Evolutionary conservation across 2,329 filamentous ascomycete species (phyloP), one percentile per base, ranked within the genome.

Genomic region (Nemania sp.): DNA sequence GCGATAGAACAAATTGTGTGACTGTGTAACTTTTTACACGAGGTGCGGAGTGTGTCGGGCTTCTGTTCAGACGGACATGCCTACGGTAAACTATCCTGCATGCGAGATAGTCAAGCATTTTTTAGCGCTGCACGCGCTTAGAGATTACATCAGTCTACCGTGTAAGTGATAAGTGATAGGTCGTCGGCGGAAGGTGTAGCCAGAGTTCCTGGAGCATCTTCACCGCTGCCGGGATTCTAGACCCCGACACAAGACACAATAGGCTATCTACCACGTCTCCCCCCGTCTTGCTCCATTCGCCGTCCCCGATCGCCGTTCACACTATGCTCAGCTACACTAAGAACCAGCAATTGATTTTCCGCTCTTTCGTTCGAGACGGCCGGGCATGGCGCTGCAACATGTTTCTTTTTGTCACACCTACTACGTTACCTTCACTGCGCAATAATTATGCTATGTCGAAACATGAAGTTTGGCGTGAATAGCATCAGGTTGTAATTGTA

Each of bases 401-500:
- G 39, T 23, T 15, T 36, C 36, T 17, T 26, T 11, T 23, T 17
- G 23, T 36, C n/a, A 26, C 39, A 40, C 12, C 30, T 56, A 17
- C 40, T 39, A 56, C 53, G 53, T 56, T 52, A 52, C 53, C n/a
- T 49, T 11, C 24, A 15, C 22, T 28, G 22, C 40, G n/a, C 40
- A 9, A 20, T 11, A 26, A n/a, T n/a, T n/a, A n/a, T n/a, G n/a
- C n/a, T n/a, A n/a, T n/a, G n/a, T n/a, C n/a, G n/a, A n/a, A n/a
- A n/a, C n/a, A n/a, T n/a, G n/a, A n/a, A n/a, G n/a, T n/a, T n/a
- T n/a, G n/a, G n/a, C n/a, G n/a, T n/a, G n/a, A n/a, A n/a, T n/a
- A n/a, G n/a, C n/a, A n/a, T n/a, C n/a, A n/a, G n/a, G n/a, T n/a
- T n/a, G n/a, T n/a, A n/a, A n/a, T n/a, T n/a, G n/a, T n/a, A n/a